Evolutionary conservation across 352 stramenopile genomes (phyloP), one percentile per base, ranked within the genome.

Genomic region (Pythium rhizo-oryzae): DNA sequence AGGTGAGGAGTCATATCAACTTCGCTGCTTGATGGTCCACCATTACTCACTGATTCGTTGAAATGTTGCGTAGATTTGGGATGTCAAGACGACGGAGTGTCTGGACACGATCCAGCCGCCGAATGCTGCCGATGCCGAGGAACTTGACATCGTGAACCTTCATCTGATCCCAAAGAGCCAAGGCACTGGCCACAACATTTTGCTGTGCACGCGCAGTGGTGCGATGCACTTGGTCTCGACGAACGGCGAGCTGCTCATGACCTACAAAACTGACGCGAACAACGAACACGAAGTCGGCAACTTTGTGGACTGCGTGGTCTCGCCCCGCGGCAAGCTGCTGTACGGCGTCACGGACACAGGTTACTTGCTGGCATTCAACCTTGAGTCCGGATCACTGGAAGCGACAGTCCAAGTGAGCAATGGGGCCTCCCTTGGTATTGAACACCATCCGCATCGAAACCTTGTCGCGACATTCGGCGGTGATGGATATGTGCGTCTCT

Each of bases 341-440:
- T 97, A 97, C 46, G 89, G 84, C 28, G 84, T 95, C 58, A 95
- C 87, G 3, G 90, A 97, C 59, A 93, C 91, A 44, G 91, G 90
- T 2, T 91, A 89, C 46, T 57, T 98, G 58, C 59, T 92, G 23
- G 90, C 71, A 33, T 97, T 97, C 56, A 49, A 75, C 8, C 63
- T 81, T 6, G 78, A 78, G 11, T 87, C 69, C 7, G 87, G 78
- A 0, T 66, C 75, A 44, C 67, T 97, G 6, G 90, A 97, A 66
- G 72, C 75, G 7, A 86, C 84, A 9, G 77, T 97, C 67, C 89
- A 96, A 77, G 85, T 97, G 19, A 91, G 73, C 63, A 94, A 94
- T 11, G 81, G 85, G 33, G 80, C 94, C 19, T 75, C 89, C 2
- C 84, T 96, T 23, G 92, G 92, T 8, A 69, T 98, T 21, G 75